A percentile compares a stretch with the other conserved stretches of the same genome.
Evolutionary conservation across 176 grass and related monocot species (phyloP).

Genomic region (Phoenix roebelenii): DNA sequence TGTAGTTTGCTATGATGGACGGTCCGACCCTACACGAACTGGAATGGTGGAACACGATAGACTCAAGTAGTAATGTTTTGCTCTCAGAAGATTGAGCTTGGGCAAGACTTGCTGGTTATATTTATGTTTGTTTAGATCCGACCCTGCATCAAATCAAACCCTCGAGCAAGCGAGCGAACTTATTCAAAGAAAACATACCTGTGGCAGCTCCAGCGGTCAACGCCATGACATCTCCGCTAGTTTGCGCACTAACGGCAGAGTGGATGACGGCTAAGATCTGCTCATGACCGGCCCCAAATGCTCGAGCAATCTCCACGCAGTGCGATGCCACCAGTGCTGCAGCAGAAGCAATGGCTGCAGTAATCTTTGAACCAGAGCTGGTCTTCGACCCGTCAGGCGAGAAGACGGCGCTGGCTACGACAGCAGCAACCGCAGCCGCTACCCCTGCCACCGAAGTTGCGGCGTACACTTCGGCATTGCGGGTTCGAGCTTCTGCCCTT

Average conservation of each 20-base stretch:
- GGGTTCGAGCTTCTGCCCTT: slow-evolving; percentile 63
- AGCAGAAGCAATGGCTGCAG: slow-evolving; percentile 56
- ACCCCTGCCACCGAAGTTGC: slow-evolving; percentile 83
- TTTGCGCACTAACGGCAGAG: slow-evolving; percentile 79
- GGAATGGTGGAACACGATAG: no score
- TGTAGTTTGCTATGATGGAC: no score
- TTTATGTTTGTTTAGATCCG: no score
- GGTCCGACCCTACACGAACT: no score
- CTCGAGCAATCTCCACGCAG: slow-evolving; percentile 90
- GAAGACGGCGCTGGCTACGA: slow-evolving; percentile 70
- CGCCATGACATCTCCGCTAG: slow-evolving; percentile 81
- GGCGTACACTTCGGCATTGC: slow-evolving; percentile 77
- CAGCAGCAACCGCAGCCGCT: slow-evolving; percentile 72
- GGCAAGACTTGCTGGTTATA: no score
- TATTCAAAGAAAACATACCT: no score
- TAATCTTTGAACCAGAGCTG: slow-evolving; percentile 35
- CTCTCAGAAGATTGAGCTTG: no score
- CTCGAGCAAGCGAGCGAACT: no score
- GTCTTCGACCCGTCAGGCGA: slow-evolving; percentile 27
- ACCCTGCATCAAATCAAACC: no score
- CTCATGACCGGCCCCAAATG: slow-evolving; percentile 67
- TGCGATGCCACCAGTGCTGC: slow-evolving; percentile 83
- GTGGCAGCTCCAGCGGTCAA: slow-evolving; percentile 58
- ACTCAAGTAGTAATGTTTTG: no score
- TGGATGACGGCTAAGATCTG: slow-evolving; percentile 70